Percentiles rank a stretch among this genome's conserved stretches.
Evolutionary conservation across 2,329 filamentous ascomycete genomes (phyloP).

Genomic region (Arachnomyces sp.): DNA sequence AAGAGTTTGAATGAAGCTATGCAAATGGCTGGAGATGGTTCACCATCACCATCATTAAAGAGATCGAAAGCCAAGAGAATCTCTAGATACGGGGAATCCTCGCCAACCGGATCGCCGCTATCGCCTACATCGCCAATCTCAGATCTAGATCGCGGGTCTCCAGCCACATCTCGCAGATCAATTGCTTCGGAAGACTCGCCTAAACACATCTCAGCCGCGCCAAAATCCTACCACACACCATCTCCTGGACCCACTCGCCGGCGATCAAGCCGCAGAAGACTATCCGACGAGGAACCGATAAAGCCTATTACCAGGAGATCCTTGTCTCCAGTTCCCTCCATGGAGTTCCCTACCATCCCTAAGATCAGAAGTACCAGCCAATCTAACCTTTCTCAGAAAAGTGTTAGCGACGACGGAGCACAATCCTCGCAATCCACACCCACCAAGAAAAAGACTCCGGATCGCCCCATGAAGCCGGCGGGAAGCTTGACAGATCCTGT

Average conservation of each 20-base stretch:
- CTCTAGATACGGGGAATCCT: conserved; percentile 29
- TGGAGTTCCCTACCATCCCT: conserved; percentile 36
- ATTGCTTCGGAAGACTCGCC: too few species aligned
- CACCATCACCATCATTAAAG: conserved; percentile 26
- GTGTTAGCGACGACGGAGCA: conserved; percentile 13
- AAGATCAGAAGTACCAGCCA: conserved; percentile 33
- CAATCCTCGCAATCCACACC: conserved; percentile 18
- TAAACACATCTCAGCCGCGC: too few species aligned
- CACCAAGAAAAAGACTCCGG: conserved; percentile 17
- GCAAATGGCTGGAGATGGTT: conserved; percentile 21
- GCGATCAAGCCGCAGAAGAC: too few species aligned
- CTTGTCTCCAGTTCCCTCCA: conserved; percentile 40
- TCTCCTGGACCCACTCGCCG: too few species aligned
- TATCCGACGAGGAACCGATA: background rate
- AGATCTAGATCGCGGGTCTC: conserved; percentile 14
- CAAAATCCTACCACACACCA: too few species aligned
- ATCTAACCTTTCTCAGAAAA: conserved; percentile 24
- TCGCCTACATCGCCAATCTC: conserved; percentile 16
- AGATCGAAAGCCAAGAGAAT: conserved; percentile 33
- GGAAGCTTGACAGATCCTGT: conserved; percentile 13
- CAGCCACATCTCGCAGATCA: conserved; percentile 7
- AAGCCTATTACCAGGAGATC: conserved; percentile 26
- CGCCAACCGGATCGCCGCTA: conserved; percentile 16
- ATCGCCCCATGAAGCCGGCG: conserved; percentile 20
- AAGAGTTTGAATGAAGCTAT: conserved; percentile 15